These are phyloP conservation scores for Daldinia concentrica DNA, from an alignment of 495 filamentous ascomycete genomes.

Conservation along the genomic window DNA sequence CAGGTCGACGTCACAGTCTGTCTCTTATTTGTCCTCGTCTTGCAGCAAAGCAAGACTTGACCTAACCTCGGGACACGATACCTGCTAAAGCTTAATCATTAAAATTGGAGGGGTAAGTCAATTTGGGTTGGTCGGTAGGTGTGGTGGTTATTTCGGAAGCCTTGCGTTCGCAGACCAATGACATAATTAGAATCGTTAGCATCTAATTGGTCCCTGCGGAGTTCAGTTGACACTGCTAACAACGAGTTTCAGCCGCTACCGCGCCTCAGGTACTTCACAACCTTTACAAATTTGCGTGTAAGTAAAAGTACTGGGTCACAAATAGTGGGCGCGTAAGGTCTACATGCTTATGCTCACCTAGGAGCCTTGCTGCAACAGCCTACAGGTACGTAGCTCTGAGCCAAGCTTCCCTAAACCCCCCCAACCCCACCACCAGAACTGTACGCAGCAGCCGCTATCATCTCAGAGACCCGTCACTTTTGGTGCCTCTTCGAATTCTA, in stretches of 20 bases:
- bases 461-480: slow-evolving; percentile 34
- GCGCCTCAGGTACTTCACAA: neutral
- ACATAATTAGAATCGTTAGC: slow-evolving; percentile 32
- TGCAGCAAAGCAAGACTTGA: slow-evolving; percentile 21
- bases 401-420: slow-evolving; percentile 27
- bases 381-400: slow-evolving; percentile 12
- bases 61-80: slow-evolving; percentile 24
- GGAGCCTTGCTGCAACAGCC: neutral
- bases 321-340: neutral
- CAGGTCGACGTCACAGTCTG: slow-evolving; percentile 12
- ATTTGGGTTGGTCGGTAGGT: slow-evolving; percentile 18
- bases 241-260: slow-evolving; percentile 36
- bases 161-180: slow-evolving; percentile 31
- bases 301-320: neutral
- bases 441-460: slow-evolving; percentile 36
- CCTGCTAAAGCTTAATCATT: slow-evolving; percentile 22
- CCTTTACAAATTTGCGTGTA: neutral
- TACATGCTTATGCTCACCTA: neutral
- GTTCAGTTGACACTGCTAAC: slow-evolving; percentile 24
- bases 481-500: slow-evolving; percentile 38
- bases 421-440: slow-evolving; percentile 31
- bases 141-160: slow-evolving; percentile 21
- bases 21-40: slow-evolving; percentile 1
- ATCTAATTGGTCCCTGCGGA: slow-evolving; percentile 23
- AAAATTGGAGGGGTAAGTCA: slow-evolving; percentile 35